Base-by-base conservation (phyloP, 176 grass and related monocot genomes). In the Avena atlantica region DNA sequence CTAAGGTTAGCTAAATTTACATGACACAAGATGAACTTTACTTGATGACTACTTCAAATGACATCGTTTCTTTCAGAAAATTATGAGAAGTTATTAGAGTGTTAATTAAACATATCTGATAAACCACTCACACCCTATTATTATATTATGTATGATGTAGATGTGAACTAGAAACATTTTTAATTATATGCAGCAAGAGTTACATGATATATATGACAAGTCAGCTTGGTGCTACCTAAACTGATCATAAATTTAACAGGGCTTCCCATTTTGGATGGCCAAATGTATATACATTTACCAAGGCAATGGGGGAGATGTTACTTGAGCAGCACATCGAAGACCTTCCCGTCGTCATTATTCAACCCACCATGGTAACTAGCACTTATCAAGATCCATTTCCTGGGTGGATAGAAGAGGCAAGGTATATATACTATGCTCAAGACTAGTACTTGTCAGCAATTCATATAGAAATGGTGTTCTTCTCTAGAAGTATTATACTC, bases 271-370 rank as follows among this genome's bases (percentile, higher is more conserved):
- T 79, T 83, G 92, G 92, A 27, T 94, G 92, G 92, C 87, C 92
- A 63, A 94, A 94, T 6, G 87, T 86, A 12, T 94, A 92, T 45
- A 64, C 80, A 17, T 89, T 85, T 67, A 94, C 90, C 86, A 94
- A 94, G 63, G 90, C 92, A n/a, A 86, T 92, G 85, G 87, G 87
- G n/a, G 92, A 94, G 57, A 94, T 94, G 90, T 9, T 94, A 44
- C 85, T 92, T 66, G 90, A 74, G 14, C 36, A 82, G 15, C 14
- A 86, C 9, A 85, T 87, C 49, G 87, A 29, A 83, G 66, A 94
- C 11, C 10, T 92, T 49, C 93, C 93, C 5, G 71, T 92, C 15
- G 82, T 94, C 6, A 94, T 94, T 8, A 65, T 94, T 31, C 85
- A 85, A 2, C 93, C 93, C 2, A 80, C 87, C 15, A 92, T 94